Conservation (phyloP, 768 basidiomycete genomes). For the Hypsizygus marmoreus region DNA sequence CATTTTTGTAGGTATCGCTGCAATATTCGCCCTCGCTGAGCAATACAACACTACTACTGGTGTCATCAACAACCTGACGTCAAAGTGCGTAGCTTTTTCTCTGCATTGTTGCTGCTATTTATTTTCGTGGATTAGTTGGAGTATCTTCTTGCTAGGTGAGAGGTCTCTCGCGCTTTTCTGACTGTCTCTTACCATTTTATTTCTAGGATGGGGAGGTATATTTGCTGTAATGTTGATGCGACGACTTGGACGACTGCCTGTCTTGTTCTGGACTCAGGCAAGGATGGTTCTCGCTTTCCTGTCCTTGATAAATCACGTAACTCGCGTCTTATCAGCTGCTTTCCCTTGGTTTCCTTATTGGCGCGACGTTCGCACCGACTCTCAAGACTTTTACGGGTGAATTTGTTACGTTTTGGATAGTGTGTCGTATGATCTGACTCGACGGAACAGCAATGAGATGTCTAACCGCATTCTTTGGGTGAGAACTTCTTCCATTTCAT, state of each 20-base stretch:
- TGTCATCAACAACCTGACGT: conserved; percentile 64
- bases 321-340: conserved; percentile 41
- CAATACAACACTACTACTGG: conserved; percentile 56
- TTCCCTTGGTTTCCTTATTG: conserved; percentile 58
- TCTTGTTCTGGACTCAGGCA: conserved; percentile 75
- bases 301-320: background rate
- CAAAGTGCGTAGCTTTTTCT: conserved; percentile 41
- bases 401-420: background rate
- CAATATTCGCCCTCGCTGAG: conserved; percentile 59
- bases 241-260: conserved; percentile 62
- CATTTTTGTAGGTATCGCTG: conserved; percentile 51
- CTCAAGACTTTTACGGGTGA: conserved; percentile 52
- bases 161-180: conserved; percentile 2
- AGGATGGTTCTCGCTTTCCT: too few relatives aligned
- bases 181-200: conserved; percentile 4
- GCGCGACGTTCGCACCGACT: conserved; percentile 56
- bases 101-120: background rate
- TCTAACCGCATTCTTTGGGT: conserved; percentile 59
- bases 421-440: background rate
- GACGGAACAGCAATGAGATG: conserved; percentile 51
- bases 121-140: conserved; percentile 47
- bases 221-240: conserved; percentile 66
- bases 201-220: conserved; percentile 59
- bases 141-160: conserved; percentile 61
- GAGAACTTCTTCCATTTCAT: conserved; percentile 11